Conservation (phyloP, 441 rosid species). For the Erodium texanum region DNA sequence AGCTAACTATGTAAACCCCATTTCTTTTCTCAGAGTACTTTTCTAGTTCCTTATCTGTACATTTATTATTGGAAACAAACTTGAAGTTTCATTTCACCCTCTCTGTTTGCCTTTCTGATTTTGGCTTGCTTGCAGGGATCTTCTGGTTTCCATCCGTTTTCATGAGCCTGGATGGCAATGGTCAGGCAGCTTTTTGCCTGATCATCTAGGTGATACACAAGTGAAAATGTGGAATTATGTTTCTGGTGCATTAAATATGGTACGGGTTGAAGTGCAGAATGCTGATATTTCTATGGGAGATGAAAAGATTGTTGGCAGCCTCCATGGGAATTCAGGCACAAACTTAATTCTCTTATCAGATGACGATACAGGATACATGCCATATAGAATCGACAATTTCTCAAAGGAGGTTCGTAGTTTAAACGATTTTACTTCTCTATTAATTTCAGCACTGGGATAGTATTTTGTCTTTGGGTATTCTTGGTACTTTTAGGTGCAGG, state of each 20-base stretch:
- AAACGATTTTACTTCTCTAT: slow-evolving; percentile 16
- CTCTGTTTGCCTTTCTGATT: slow-evolving; percentile 7
- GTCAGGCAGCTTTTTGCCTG: slow-evolving; percentile 97
- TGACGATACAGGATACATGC: slow-evolving; percentile 90
- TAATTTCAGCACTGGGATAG: neutral
- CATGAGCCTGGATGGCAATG: slow-evolving; percentile 98
- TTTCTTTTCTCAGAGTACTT: neutral
- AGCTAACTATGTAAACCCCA: neutral
- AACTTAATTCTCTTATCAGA: slow-evolving; percentile 84
- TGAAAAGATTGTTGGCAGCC: slow-evolving; percentile 66
- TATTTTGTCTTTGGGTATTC: too few relatives aligned
- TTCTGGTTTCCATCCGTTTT: slow-evolving; percentile 70
- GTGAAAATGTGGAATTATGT: slow-evolving; percentile 81
- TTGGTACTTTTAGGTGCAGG: too few relatives aligned
- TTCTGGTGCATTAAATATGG: slow-evolving; percentile 58
- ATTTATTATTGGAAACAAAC: neutral
- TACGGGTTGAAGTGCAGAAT: slow-evolving; percentile 93
- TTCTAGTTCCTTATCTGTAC: neutral
- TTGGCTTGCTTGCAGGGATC: slow-evolving; percentile 52
- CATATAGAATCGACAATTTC: slow-evolving; percentile 96
- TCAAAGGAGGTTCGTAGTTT: slow-evolving; percentile 80
- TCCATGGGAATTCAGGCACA: slow-evolving; percentile 80
- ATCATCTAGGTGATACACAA: slow-evolving; percentile 90
- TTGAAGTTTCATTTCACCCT: neutral
- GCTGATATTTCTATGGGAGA: slow-evolving; percentile 70